A percentile compares a stretch with the other conserved stretches of the same genome.
These are phyloP conservation scores for Sabuloglossum arenarium DNA, from an alignment of 495 filamentous ascomycete species.

Conservation along the genomic window DNA sequence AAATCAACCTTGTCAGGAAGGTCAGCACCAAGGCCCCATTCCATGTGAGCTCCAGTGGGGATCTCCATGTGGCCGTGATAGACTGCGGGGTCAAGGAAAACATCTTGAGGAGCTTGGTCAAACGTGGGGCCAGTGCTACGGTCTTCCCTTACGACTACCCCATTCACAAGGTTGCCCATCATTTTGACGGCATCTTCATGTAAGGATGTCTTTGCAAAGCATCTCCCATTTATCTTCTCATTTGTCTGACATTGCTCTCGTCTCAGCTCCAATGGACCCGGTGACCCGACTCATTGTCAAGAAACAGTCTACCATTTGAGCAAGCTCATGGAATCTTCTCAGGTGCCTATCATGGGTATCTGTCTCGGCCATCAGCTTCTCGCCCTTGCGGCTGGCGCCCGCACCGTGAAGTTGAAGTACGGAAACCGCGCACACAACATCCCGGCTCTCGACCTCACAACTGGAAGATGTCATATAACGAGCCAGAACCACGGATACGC, in stretches of 20 bases:
- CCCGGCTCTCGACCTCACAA: constrained; percentile 79
- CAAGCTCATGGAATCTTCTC: constrained; percentile 71
- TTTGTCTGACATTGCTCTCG: neutral
- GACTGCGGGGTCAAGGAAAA: constrained; percentile 99
- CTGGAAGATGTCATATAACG: constrained; percentile 95
- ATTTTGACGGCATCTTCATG: constrained; percentile 96
- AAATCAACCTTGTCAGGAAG: constrained; percentile 85
- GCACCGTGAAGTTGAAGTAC: constrained; percentile 89
- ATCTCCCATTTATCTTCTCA: neutral
- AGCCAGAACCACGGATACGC: constrained; percentile 98
- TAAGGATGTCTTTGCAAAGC: neutral
- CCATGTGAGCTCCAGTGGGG: constrained; percentile 66
- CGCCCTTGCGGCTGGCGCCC: constrained; percentile 61
- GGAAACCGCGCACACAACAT: constrained; percentile 98
- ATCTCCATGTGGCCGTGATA: constrained; percentile 79
- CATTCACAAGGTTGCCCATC: constrained; percentile 91
- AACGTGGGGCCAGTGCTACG: constrained; percentile 70
- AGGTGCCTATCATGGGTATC: constrained; percentile 90
- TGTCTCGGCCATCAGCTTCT: constrained; percentile 86
- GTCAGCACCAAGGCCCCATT: constrained; percentile 97
- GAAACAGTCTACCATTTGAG: constrained; percentile 77
- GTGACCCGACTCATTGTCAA: constrained; percentile 91
- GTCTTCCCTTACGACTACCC: constrained; percentile 91
- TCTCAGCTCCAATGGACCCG: constrained; percentile 64
- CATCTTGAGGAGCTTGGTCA: constrained; percentile 82